Percentiles rank a stretch among this genome's conserved stretches.
These are phyloP conservation scores for Fusarium camptoceras DNA, from an alignment of 2,329 filamentous ascomycete species.

Conservation along the genomic window DNA sequence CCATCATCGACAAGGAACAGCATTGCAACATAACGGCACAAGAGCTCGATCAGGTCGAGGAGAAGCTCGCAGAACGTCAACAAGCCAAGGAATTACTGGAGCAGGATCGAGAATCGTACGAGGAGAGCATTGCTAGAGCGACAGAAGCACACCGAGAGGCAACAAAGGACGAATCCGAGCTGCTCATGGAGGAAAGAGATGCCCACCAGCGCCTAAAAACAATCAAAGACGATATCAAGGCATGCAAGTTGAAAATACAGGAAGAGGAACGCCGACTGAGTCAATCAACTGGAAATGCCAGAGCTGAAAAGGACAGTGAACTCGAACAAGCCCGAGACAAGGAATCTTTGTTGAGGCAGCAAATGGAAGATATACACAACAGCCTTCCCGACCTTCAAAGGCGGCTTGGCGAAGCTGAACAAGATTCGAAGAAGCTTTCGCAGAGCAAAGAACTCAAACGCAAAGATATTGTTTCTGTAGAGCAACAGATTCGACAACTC, in stretches of 20 bases:
- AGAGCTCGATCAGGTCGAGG: constrained; percentile 60
- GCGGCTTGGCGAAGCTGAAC: constrained; percentile 49
- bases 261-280: constrained; percentile 72
- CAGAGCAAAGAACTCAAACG: constrained; percentile 58
- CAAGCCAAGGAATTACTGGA: constrained; percentile 56
- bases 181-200: constrained; percentile 73
- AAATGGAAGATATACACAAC: constrained; percentile 46
- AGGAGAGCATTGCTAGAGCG: constrained; percentile 57
- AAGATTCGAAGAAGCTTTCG: constrained; percentile 48
- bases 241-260: constrained; percentile 61
- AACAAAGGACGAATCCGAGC: constrained; percentile 64
- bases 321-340: constrained; percentile 47
- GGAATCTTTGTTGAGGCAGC: constrained; percentile 45
- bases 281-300: constrained; percentile 76
- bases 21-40: constrained; percentile 59
- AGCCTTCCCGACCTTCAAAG: constrained; percentile 52
- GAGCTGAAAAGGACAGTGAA: constrained; percentile 71
- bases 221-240: constrained; percentile 60
- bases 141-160: constrained; percentile 66
- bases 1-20: constrained; percentile 47
- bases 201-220: constrained; percentile 69
- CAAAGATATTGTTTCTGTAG: constrained; percentile 65
- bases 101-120: constrained; percentile 60
- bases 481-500: constrained; percentile 63
- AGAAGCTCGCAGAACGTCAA: constrained; percentile 55